Base-by-base conservation (phyloP, 495 filamentous ascomycete genomes). In the Endocarpon pusillum region DNA sequence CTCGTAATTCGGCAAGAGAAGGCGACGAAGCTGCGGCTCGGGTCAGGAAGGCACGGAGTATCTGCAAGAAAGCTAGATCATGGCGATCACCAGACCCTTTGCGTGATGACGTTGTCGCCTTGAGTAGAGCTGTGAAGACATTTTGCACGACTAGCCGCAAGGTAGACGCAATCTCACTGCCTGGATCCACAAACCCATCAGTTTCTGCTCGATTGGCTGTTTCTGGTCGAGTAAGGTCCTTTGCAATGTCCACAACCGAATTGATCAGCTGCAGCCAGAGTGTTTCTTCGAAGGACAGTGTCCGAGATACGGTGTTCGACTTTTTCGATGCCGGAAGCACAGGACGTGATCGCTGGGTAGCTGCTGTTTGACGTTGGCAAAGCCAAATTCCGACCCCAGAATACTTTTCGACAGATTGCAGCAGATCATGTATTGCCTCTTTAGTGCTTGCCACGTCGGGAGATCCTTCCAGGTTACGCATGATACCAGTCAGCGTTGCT, bases 231-330 rank as follows among this genome's bases (percentile, higher is more conserved):
- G 64, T 66, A n/a, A 66, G 53, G 32, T 59, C 58, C 41, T 79
- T 79, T 4, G 82, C 78, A 21, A 92, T 78, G 34, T 74, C 72
- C 11, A 94, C 86, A 4, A 86, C 68, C 3, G 66, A 63, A 48
- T 93, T 82, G 35, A 96, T 80, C 36, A 96, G 67, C 42, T 91
- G 81, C 1, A 97, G 66, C 89, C 89, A 97, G 23, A 97, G 67
- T 4, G 57, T 51, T 49, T 96, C 89, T 37, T 89, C 83, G 8
- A 75, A 57, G 2, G 73, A 71, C 7, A 97, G 67, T 6, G 67
- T 61, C 33, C 73, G 69, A 19, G 75, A 66, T 15, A 69, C 46
- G 3, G 63, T 53, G 38, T 49, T 42, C 1, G 59, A 46, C 45
- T 56, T 53, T 44, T 70, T 65, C 21, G 56, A 47, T 34, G 58